Evolutionary conservation across 2,329 filamentous ascomycete species (phyloP), one percentile per base, ranked within the genome.

Genomic region (Claviceps sp.): DNA sequence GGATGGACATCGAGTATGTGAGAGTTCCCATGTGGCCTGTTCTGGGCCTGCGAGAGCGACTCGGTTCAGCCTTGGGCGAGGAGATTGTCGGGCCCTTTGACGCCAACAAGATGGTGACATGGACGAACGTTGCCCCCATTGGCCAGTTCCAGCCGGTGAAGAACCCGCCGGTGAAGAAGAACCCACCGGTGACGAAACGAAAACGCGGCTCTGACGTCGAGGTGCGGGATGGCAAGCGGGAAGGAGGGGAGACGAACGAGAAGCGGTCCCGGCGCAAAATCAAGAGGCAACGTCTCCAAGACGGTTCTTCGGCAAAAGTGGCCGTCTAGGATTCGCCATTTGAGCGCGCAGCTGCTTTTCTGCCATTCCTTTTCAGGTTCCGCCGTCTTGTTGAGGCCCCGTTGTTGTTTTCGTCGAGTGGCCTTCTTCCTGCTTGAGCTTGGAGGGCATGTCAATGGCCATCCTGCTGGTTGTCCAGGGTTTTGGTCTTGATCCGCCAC

Each of bases 1-100:
- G 70, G 2, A 63, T 81, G 54, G 64, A 64, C 38, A 73, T 81
- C 20, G 66, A 72, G 37, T 73, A 74, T 59, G 66, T 67, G 2
- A 68, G 68, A 7, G 73, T 81, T 2, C 72, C 73, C 0, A 67
- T 75, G 26, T 80, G 75, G 75, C 78, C 78, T 0, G 68, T 79
- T 5, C 59, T 77, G 0, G 77, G 77, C 4, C 67, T 81, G 6
- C 72, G 73, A 54, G 76, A 80, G 60, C 71, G 78, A 5, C 66
- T 81, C 0, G 75, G 74, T 41, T 70, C 71, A 55, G 77, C 75
- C 3, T 63, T 81, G 0, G 77, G 77, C 7, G 61, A 64, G 18
- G 75, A 78, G 3, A 57, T 79, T 13, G 72, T 77, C 4, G 76
- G 76, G 1, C 48, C 54, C 2, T 67, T 71, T 48, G 65, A 72